These are phyloP conservation scores for Penicillium goetzii DNA, from an alignment of 495 filamentous ascomycete genomes.

Conservation along the genomic window DNA sequence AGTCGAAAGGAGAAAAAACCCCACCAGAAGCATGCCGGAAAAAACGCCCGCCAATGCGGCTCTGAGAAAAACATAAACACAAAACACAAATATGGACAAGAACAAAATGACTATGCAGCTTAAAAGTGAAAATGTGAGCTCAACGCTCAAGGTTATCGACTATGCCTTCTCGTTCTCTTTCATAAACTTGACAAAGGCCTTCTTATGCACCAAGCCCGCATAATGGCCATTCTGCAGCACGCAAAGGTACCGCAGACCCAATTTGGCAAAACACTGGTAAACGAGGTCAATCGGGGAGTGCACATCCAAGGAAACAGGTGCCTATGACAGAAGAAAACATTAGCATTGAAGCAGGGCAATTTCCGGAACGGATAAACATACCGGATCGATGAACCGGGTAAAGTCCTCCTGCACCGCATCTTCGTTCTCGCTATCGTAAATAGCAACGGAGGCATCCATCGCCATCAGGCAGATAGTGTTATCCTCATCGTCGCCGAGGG, in stretches of 20 bases:
- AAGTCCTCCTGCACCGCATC: conserved; percentile 63
- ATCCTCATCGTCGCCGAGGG: conserved; percentile 68
- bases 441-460: conserved; percentile 57
- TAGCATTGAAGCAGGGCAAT: conserved; percentile 6
- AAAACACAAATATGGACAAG: not conserved
- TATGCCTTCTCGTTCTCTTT: conserved; percentile 68
- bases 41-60: conserved; percentile 11
- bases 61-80: not conserved
- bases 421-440: conserved; percentile 54
- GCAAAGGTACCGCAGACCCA: conserved; percentile 91
- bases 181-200: conserved; percentile 93
- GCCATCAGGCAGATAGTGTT: conserved; percentile 81
- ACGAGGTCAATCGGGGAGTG: conserved; percentile 92
- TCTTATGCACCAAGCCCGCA: conserved; percentile 94
- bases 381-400: conserved; percentile 86
- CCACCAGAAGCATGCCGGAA: not conserved
- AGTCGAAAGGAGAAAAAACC: not conserved
- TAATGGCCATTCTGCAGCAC: conserved; percentile 82
- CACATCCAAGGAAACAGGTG: conserved; percentile 86
- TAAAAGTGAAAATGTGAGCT: not conserved
- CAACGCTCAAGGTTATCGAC: not conserved
- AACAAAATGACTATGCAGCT: not conserved
- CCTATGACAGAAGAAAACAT: conserved; percentile 40
- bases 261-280: conserved; percentile 95
- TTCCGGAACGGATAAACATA: conserved; percentile 33